Conservation (phyloP, 495 filamentous ascomycete species). For the Platismatia glauca region DNA sequence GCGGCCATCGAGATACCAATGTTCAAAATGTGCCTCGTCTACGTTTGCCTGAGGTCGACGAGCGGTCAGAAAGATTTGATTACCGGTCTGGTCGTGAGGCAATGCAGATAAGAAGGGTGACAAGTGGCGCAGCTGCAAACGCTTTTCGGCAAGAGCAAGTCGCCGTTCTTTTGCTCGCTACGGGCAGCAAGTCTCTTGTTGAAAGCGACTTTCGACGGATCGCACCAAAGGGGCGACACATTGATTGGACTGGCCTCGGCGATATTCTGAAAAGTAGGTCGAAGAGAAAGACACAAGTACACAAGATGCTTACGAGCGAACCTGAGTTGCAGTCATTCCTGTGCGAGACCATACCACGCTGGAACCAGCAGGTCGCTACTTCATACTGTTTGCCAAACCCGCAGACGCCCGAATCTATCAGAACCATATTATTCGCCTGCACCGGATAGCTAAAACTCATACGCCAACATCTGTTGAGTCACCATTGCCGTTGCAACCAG, state of each 20-base stretch:
- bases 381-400: conserved; percentile 50
- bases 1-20: background rate
- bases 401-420: conserved; percentile 49
- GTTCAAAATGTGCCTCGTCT: conserved; percentile 27
- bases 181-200: conserved; percentile 43
- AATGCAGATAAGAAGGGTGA: background rate
- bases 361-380: conserved; percentile 46
- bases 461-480: conserved; percentile 89
- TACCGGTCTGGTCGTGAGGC: conserved; percentile 4
- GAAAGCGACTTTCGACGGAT: conserved; percentile 58
- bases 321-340: conserved; percentile 33
- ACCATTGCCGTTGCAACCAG: conserved; percentile 71
- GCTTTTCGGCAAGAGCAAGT: conserved; percentile 20
- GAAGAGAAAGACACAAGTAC: background rate
- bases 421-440: conserved; percentile 37
- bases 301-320: background rate
- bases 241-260: conserved; percentile 48
- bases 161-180: conserved; percentile 40
- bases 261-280: conserved; percentile 37
- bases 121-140: conserved; percentile 15
- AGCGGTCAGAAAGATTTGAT: background rate
- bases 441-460: conserved; percentile 62
- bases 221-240: conserved; percentile 48
- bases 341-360: conserved; percentile 46
- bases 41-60: conserved; percentile 21